Conservation (phyloP, 2,329 filamentous ascomycete species). For the Cadophora gregata region DNA sequence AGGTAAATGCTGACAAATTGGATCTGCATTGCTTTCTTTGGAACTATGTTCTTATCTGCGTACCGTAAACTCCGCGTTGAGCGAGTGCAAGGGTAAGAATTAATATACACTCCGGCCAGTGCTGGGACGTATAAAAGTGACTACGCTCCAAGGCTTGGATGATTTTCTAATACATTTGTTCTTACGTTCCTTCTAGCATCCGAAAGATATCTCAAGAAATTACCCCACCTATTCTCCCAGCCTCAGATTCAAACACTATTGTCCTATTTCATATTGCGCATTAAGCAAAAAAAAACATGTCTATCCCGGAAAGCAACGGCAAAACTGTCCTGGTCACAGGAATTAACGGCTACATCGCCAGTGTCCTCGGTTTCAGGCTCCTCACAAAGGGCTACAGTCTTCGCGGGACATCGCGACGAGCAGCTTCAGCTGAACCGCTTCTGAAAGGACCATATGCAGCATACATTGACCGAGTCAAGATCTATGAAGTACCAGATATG, state of each 20-base stretch:
- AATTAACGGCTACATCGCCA: slow-evolving; percentile 46
- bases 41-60: not conserved
- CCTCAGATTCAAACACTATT: not conserved
- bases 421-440: slow-evolving; percentile 34
- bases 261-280: not conserved
- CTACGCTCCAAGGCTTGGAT: no score
- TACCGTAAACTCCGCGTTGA: not conserved
- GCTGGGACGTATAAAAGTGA: not conserved
- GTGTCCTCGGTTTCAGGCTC: slow-evolving; percentile 38
- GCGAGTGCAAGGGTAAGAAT: not conserved
- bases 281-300: slow-evolving; percentile 32
- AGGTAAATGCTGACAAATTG: not conserved
- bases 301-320: slow-evolving; percentile 37
- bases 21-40: not conserved
- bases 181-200: no score
- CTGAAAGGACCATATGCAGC: slow-evolving; percentile 39
- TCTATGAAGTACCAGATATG: slow-evolving; percentile 42
- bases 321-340: slow-evolving; percentile 44
- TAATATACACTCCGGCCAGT: not conserved
- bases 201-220: no score
- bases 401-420: slow-evolving; percentile 41
- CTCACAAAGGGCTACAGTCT: slow-evolving; percentile 42
- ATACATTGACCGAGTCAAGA: slow-evolving; percentile 39
- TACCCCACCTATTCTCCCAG: not conserved
- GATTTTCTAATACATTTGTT: no score